These are phyloP conservation scores for Cryptococcus sp. DNA, from an alignment of 1,284 basidiomycete species.

Conservation along the genomic window DNA sequence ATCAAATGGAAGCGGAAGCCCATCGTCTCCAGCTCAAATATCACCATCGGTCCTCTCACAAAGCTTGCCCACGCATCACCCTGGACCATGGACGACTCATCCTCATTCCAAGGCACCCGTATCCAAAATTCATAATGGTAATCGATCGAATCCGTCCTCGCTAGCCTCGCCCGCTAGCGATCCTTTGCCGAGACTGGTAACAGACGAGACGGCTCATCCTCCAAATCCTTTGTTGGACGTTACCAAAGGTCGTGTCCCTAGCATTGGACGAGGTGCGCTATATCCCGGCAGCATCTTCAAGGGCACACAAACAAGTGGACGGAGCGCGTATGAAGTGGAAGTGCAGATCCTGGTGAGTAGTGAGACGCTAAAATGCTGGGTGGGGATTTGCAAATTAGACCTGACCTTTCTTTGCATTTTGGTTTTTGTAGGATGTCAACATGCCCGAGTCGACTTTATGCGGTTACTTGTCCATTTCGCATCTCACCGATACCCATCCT, in stretches of 20 bases:
- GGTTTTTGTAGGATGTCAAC: slow-evolving; percentile 69
- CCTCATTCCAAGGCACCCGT: neutral
- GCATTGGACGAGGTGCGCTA: slow-evolving; percentile 73
- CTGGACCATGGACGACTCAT: slow-evolving; percentile 35
- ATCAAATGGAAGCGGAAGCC: neutral
- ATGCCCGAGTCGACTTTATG: slow-evolving; percentile 75
- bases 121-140: neutral
- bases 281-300: slow-evolving; percentile 75
- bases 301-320: slow-evolving; percentile 79
- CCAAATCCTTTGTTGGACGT: slow-evolving; percentile 68
- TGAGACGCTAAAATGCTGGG: slow-evolving; percentile 25
- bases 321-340: slow-evolving; percentile 80
- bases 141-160: neutral
- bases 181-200: neutral
- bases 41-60: slow-evolving; percentile 17
- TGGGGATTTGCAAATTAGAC: neutral
- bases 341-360: slow-evolving; percentile 75
- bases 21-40: slow-evolving; percentile 3
- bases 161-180: slow-evolving; percentile 1
- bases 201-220: slow-evolving; percentile 13
- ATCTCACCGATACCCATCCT: slow-evolving; percentile 85
- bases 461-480: slow-evolving; percentile 84
- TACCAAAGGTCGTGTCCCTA: slow-evolving; percentile 69
- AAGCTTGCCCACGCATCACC: slow-evolving; percentile 32
- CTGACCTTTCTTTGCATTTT: neutral